Base-by-base conservation (phyloP, 1,284 basidiomycete species). In the Sporisorium exsertum region DNA sequence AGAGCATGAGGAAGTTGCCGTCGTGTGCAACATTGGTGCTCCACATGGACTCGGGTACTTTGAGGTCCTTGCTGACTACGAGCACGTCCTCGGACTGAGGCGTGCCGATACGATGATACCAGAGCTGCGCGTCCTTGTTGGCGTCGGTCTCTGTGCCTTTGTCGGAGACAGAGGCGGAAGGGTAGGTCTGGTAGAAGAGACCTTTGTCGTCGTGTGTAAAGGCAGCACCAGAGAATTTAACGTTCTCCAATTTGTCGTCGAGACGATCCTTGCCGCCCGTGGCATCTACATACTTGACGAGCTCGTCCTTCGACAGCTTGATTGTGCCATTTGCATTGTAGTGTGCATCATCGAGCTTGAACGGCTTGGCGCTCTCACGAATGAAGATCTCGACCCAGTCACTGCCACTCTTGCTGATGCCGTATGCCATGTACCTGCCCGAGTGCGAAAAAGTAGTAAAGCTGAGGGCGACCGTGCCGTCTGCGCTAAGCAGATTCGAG, bases 151-250 rank as follows among this genome's bases (percentile, higher is more conserved):
- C 82, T 13, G 81, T 83, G 20, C 84, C 84, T 45, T 78, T 72
- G 77, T 83, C 81, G 20, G 54, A 53, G n/a, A 75, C 78, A n/a
- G 40, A 61, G 16, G 60, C 71, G 0, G 78, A 69, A 18, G 83
- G 83, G 64, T 67, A 84, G 27, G 69, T 71, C 63, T 83, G 82
- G 72, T 84, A 85, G 60, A 85, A 84, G 56, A 85, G 57, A 42
- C 84, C 84, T 46, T 70, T 57, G 71, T 82, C 80, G 60, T 85
- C 84, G 52, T 83, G 78, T 10, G 78, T 79, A 71, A 82, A 85
- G 5, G 65, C 43, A 24, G 76, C 72, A 22, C 68, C 58, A 5
- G 75, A 79, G 65, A 84, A 85, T 61, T 85, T 85, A 72, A 84
- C 67, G 51, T 80, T 57, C 26, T 79, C 72, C 7, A 85, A 64